Percentiles rank a stretch among this genome's conserved stretches.
phyloP scores from a whole-genome alignment of 306 rosid species.

The Cyclanthera cordifolia region DNA sequence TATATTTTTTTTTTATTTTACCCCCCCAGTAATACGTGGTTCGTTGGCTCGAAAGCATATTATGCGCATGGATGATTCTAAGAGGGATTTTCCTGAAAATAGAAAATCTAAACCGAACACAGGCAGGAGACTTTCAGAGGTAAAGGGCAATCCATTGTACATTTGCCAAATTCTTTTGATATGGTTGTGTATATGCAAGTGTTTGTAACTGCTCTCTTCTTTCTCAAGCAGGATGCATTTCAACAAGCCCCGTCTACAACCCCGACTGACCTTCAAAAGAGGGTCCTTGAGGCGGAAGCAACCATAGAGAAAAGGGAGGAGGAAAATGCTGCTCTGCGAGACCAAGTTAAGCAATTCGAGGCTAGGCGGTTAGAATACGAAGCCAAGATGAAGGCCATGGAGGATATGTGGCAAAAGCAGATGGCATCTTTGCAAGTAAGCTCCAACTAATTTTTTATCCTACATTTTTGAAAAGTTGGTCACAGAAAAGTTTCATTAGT shows the following conservation, averaged over 20 bases:
- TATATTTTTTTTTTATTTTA: slow-evolving; percentile 19
- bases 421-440: slow-evolving; percentile 92
- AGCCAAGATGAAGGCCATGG: slow-evolving; percentile 84
- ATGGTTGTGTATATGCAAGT: not conserved
- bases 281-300: slow-evolving; percentile 61
- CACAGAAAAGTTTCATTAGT: not conserved
- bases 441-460: no score
- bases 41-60: slow-evolving; percentile 48
- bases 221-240: slow-evolving; percentile 21
- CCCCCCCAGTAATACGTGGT: slow-evolving; percentile 34
- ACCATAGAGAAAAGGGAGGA: slow-evolving; percentile 70
- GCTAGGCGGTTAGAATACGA: slow-evolving; percentile 85
- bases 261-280: slow-evolving; percentile 54
- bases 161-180: no score
- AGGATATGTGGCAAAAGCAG: slow-evolving; percentile 88
- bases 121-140: slow-evolving; percentile 36
- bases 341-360: slow-evolving; percentile 58
- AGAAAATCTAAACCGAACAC: slow-evolving; percentile 17
- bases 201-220: not conserved
- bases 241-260: slow-evolving; percentile 25
- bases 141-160: not conserved
- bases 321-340: slow-evolving; percentile 70
- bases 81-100: slow-evolving; percentile 26
- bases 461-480: not conserved
- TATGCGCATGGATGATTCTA: slow-evolving; percentile 16